These are phyloP conservation scores for Chlorella sp. DNA, from an alignment of 139 green algal genomes.

Conservation along the genomic window DNA sequence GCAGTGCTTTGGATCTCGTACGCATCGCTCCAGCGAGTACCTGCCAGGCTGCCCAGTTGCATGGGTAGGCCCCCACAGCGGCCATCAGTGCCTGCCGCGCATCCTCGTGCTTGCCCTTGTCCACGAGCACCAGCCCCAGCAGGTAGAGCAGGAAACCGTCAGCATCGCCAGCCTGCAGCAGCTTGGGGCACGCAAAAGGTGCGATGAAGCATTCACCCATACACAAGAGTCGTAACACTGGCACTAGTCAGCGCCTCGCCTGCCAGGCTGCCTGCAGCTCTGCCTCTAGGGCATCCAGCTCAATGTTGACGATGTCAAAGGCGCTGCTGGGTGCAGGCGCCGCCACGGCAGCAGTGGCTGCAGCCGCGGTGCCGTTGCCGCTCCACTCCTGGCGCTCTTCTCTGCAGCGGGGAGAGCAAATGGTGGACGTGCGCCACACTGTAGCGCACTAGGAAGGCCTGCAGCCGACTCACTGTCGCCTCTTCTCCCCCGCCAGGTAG, in stretches of 20 bases:
- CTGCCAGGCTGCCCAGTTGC: conserved; percentile 94
- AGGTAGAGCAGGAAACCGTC: conserved; percentile 79
- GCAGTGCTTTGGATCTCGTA: neutral
- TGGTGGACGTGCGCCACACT: neutral
- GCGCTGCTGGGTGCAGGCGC: too few relatives aligned
- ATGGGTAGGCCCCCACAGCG: conserved; percentile 75
- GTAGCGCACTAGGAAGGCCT: neutral
- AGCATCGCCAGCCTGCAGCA: conserved; percentile 10
- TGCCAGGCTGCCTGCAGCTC: conserved; percentile 41
- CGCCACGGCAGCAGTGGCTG: too few relatives aligned
- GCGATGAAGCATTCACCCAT: too few relatives aligned
- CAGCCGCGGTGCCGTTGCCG: conserved; percentile 47
- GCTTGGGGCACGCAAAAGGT: too few relatives aligned
- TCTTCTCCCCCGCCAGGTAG: conserved; percentile 89
- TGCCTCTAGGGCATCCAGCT: conserved; percentile 44
- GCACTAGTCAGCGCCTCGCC: too few relatives aligned
- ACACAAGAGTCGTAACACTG: too few relatives aligned
- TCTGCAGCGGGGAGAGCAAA: conserved; percentile 40
- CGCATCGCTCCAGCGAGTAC: conserved; percentile 27
- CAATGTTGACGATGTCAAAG: too few relatives aligned
- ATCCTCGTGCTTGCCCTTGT: conserved; percentile 49
- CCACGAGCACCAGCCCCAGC: conserved; percentile 72
- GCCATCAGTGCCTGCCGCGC: conserved; percentile 48
- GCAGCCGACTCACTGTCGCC: conserved; percentile 62
- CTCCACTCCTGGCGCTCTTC: conserved; percentile 65